These are phyloP conservation scores for Fusarium equiseti DNA, from an alignment of 2,329 filamentous ascomycete genomes.

Conservation along the genomic window DNA sequence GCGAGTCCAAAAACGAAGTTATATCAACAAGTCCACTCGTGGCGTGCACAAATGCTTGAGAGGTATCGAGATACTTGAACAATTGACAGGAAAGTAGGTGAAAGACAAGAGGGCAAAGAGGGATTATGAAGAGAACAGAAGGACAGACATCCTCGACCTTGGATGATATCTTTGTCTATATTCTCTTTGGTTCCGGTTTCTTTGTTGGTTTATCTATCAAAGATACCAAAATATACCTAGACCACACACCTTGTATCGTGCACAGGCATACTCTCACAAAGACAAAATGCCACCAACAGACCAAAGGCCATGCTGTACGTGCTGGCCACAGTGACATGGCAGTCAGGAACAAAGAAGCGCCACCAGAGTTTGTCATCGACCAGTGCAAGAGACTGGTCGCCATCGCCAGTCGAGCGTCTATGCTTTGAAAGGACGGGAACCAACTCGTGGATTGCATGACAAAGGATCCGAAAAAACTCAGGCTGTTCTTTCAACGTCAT, in stretches of 20 bases:
- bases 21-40: neutral
- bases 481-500: slow-evolving; percentile 4
- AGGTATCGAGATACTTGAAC: neutral
- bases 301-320: neutral
- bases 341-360: slow-evolving; percentile 29
- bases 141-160: neutral
- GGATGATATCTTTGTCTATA: slow-evolving; percentile 27
- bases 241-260: slow-evolving; percentile 3
- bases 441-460: slow-evolving; percentile 11
- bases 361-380: neutral
- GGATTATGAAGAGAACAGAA: slow-evolving; percentile 19
- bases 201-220: slow-evolving; percentile 11
- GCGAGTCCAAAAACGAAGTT: neutral
- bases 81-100: neutral
- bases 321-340: neutral
- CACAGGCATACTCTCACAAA: slow-evolving; percentile 15
- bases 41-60: neutral
- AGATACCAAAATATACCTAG: slow-evolving; percentile 19
- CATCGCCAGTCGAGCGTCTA: slow-evolving; percentile 9
- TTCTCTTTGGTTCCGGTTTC: slow-evolving; percentile 11
- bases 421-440: neutral
- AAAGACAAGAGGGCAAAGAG: neutral
- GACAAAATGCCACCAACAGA: slow-evolving; percentile 3
- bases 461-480: slow-evolving; percentile 12
- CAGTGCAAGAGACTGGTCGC: slow-evolving; percentile 15